Percentiles rank a stretch among this genome's conserved stretches.
Conservation (phyloP, 108 stramenopile genomes). For the Nitzschia palea region DNA sequence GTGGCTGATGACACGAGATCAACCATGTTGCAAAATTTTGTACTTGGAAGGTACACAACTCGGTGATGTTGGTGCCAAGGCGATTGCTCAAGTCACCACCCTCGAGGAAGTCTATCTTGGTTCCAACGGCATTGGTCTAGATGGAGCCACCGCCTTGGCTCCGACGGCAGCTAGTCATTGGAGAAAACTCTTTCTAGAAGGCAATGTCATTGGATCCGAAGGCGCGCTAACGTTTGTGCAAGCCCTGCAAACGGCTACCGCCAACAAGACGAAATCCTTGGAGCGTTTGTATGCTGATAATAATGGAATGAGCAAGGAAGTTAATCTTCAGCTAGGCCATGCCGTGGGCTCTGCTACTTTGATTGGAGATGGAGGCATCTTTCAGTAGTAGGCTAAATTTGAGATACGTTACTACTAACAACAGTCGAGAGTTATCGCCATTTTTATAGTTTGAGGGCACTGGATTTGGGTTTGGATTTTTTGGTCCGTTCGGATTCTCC, state of each 20-base stretch:
- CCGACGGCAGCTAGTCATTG: conserved; percentile 7
- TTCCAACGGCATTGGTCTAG: conserved; percentile 29
- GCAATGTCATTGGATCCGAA: conserved; percentile 37
- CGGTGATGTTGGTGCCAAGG: conserved; percentile 15
- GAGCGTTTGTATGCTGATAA: conserved; percentile 32
- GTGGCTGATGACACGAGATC: not conserved
- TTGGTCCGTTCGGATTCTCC: conserved; percentile 1
- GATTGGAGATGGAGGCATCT: conserved; percentile 27
- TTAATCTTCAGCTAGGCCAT: conserved; percentile 16
- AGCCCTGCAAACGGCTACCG: not conserved
- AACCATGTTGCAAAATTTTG: conserved; percentile 1
- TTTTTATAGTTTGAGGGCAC: conserved; percentile 36
- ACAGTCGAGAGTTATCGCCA: too few species aligned
- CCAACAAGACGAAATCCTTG: conserved; percentile 13
- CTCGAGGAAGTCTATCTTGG: conserved; percentile 28
- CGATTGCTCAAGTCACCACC: conserved; percentile 1
- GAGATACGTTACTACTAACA: not conserved
- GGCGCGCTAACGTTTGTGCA: conserved; percentile 34
- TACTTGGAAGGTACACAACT: conserved; percentile 27
- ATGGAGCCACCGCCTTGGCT: conserved; percentile 34
- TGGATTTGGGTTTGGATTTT: conserved; percentile 38
- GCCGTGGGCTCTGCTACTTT: conserved; percentile 24
- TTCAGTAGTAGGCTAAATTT: conserved; percentile 11
- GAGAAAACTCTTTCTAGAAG: conserved; percentile 38
- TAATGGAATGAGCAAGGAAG: conserved; percentile 44